Evolutionary conservation across 2,329 filamentous ascomycete genomes (phyloP), one percentile per base, ranked within the genome.

Genomic region (Pyrenochaeta sp.): DNA sequence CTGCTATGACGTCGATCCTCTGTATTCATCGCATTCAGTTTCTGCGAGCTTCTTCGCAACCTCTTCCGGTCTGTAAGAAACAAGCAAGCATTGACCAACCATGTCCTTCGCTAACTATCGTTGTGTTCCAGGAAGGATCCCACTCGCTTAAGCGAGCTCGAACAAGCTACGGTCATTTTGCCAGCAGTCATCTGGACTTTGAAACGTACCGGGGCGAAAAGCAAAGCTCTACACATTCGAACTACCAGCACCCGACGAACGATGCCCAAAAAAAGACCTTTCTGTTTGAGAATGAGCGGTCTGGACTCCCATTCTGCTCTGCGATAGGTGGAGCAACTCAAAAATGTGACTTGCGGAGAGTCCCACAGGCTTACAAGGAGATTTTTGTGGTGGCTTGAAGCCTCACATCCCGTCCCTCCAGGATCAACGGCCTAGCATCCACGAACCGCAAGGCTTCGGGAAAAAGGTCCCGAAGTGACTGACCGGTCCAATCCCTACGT

Each of bases 401-500:
- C 27, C 29, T 28, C 30, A 22, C 8, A n/a, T 11, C 4, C 20
- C 28, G 10, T 9, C 28, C 7, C 17, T 19, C 22, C 14, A 27
- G 8, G 38, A 6, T 20, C 19, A 8, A 6, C 8, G 14, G 22
- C 14, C 38, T 34, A 28, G 29, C 21, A 21, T n/a, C 11, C 18
- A 41, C 36, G 26, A 35, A 10, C 22, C 19, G 22, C 22, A 18
- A 27, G 6, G n/a, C 29, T 7, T 26, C 24, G 18, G 32, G 28
- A 31, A 14, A 32, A 18, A 36, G 26, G 35, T 31, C 28, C 50
- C 44, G 47, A 35, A 26, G 39, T 23, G 35, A 31, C 29, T 45
- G 43, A 34, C 44, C 42, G 35, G 18, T 24, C 37, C 29, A 43
- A 24, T 22, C 36, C 27, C 14, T 39, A 18, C 19, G 27, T 11